These are phyloP conservation scores for Dendrobium huoshanense DNA, from an alignment of 106 monocot genomes.

Conservation along the genomic window DNA sequence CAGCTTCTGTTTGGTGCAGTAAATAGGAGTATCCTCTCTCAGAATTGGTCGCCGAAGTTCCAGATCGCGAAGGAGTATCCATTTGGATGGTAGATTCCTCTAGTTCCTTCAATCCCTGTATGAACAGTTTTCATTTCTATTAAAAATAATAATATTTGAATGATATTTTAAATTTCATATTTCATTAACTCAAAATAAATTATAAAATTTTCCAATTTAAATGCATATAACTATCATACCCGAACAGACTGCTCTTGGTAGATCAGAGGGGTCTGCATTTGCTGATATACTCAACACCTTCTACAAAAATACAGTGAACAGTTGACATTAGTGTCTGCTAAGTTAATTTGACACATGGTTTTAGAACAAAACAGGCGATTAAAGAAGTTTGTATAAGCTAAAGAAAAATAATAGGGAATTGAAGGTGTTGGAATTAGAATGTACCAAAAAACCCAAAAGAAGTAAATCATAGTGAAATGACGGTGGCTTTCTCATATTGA, in stretches of 20 bases:
- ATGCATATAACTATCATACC: slow-evolving; percentile 15
- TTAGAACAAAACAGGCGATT: neutral
- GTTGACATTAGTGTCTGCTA: neutral
- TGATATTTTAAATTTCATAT: too few relatives aligned
- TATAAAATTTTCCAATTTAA: neutral
- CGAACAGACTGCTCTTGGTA: slow-evolving; percentile 45
- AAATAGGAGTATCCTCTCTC: too few relatives aligned
- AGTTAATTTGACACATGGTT: neutral
- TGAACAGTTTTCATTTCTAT: neutral
- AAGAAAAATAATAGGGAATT: neutral
- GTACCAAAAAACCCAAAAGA: slow-evolving; percentile 26
- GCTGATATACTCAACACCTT: slow-evolving; percentile 42
- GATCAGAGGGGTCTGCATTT: slow-evolving; percentile 81
- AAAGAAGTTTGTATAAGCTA: neutral
- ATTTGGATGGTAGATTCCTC: slow-evolving; percentile 73
- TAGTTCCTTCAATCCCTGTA: slow-evolving; percentile 57
- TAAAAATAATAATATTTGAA: neutral
- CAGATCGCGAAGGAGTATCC: neutral
- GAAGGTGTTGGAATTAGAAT: neutral
- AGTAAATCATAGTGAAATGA: slow-evolving; percentile 88
- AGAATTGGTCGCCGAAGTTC: too few relatives aligned
- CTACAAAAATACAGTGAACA: slow-evolving; percentile 22
- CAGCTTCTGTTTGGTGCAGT: too few relatives aligned
- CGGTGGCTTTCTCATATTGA: slow-evolving; percentile 77
- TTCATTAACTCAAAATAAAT: neutral